Base-by-base conservation (phyloP, 306 rosid species). In the Rosa chinensis region DNA sequence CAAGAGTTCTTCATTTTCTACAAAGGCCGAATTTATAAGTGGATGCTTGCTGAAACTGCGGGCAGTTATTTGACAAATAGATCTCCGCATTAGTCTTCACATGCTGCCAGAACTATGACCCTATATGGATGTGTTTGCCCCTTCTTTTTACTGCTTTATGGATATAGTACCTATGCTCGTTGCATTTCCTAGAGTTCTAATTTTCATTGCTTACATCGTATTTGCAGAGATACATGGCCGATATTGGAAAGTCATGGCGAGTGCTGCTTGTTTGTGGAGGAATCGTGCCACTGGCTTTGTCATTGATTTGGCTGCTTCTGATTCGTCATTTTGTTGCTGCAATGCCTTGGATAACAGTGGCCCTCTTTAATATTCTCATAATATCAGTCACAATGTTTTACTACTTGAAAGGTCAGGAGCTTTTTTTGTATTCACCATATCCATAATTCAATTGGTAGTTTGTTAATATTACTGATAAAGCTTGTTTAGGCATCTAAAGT, bases 221-320 rank as follows among this genome's bases (percentile, higher is more conserved):
- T 77, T 84, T 85, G 78, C 93, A 93, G 98, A 91, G 99, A 83
- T 95, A 93, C 92, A 91, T 95, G 98, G 91, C 99, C 49, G 99
- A 95, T 87, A 86, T 95, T 82, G 99, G 91, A 83, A 95, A 95
- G 88, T 78, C 94, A 25, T 95, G 99, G 99, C 96, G 97, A 17
- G 98, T 95, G 77, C 83, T 95, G 90, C 86, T 95, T 76, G 98
- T 95, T 75, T 95, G 99, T 68, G 99, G 99, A 72, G 99, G 97
- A 79, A 85, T 95, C 48, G 84, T 95, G 72, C 99, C 99, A 52
- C 86, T 95, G 58, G 86, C 90, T 93, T 85, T 95, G 86, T 91
- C 99, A 35, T 96, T 93, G 84, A 75, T 95, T 85, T 95, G 99
- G 99, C 89, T 95, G 75, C 81, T 95, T 78, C 81, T 95, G 97